Conservation (phyloP, 805 yeast genomes). For the Metschnikowia proteae region DNA sequence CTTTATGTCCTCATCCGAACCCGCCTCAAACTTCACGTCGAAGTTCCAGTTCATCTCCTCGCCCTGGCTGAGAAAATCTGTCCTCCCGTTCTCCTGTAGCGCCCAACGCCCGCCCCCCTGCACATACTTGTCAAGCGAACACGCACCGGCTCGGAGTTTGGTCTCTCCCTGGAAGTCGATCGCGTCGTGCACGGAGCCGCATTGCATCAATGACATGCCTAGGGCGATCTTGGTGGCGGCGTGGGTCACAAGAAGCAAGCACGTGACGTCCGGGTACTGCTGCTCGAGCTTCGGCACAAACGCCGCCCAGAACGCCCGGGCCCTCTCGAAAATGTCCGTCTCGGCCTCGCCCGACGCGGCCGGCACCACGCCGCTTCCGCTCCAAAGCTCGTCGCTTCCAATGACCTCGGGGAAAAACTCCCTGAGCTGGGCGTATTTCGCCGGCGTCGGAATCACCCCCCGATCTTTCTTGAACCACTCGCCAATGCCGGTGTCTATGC, state of each 20-base stretch:
- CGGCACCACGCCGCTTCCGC: constrained; percentile 55
- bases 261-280: constrained; percentile 55
- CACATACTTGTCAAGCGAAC: constrained; percentile 69
- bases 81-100: constrained; percentile 64
- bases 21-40: constrained; percentile 74
- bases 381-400: constrained; percentile 32
- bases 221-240: constrained; percentile 91
- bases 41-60: constrained; percentile 96
- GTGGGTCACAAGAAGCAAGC: constrained; percentile 76
- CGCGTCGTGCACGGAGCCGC: constrained; percentile 46
- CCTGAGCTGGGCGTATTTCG: constrained; percentile 44
- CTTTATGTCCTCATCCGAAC: constrained; percentile 80
- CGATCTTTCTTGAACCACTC: constrained; percentile 86
- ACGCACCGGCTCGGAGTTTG: constrained; percentile 68
- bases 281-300: constrained; percentile 58
- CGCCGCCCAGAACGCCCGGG: constrained; percentile 47
- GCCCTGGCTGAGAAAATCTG: constrained; percentile 67
- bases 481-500: constrained; percentile 79
- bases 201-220: constrained; percentile 69
- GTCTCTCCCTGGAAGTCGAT: constrained; percentile 35
- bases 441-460: constrained; percentile 67
- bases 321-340: constrained; percentile 62
- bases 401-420: constrained; percentile 46
- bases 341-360: constrained; percentile 69
- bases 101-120: constrained; percentile 48